phyloP scores from a whole-genome alignment of 495 filamentous ascomycete genomes.

The Cladorrhinum samala region DNA sequence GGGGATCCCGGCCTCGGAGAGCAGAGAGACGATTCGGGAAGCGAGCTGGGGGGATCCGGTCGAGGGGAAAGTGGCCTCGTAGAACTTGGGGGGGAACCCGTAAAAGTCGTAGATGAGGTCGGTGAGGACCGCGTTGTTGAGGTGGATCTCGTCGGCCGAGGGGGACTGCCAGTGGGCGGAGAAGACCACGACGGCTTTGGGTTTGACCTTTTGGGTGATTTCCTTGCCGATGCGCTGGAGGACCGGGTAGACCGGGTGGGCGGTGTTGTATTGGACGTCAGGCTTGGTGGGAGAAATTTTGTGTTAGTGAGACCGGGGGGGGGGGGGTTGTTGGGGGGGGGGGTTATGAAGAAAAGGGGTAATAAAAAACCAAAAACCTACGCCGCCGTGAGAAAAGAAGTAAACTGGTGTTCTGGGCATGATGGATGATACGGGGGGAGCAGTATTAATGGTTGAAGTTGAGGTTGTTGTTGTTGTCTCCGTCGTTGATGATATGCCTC shows the following conservation, averaged over 20 bases:
- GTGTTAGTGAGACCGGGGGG: conserved; percentile 5
- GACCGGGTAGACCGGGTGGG: conserved; percentile 68
- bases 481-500: too few species aligned
- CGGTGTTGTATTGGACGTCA: conserved; percentile 64
- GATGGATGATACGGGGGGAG: conserved; percentile 8
- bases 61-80: conserved; percentile 63
- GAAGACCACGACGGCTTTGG: conserved; percentile 77
- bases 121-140: conserved; percentile 64
- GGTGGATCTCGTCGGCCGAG: conserved; percentile 48
- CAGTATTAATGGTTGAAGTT: conserved; percentile 2
- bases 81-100: conserved; percentile 60
- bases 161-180: conserved; percentile 79
- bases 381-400: conserved; percentile 73
- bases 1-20: conserved; percentile 56
- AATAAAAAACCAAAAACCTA: conserved; percentile 34
- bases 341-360: not conserved
- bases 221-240: conserved; percentile 65
- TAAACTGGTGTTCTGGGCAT: conserved; percentile 56
- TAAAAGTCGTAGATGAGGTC: conserved; percentile 86
- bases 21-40: conserved; percentile 52
- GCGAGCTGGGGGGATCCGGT: conserved; percentile 62
- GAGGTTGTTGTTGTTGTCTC: conserved; percentile 1
- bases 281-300: conserved; percentile 49
- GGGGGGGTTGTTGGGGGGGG: not conserved
- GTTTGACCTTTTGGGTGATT: conserved; percentile 74